Base-by-base conservation (phyloP, 1,284 basidiomycete genomes). In the Puccinia novopanici region DNA sequence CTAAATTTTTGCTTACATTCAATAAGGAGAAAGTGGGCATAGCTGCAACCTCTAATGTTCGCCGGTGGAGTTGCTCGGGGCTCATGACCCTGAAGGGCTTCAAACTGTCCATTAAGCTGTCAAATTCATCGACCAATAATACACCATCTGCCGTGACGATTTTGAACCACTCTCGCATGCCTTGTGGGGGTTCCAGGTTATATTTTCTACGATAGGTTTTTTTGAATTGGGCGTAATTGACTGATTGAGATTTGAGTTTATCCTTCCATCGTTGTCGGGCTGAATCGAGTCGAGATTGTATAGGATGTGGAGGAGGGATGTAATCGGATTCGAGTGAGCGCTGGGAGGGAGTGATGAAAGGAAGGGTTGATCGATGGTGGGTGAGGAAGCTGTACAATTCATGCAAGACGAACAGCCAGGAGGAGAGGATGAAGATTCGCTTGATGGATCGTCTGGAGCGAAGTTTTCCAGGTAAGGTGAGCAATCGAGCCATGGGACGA, bases 11-110 rank as follows among this genome's bases (percentile, higher is more conserved):
- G 30, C 52, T 52, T 48, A 80, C 77, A 55, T 80, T 80, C n/a
- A 80, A 37, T 22, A 80, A 50, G 22, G 77, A 80, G 24, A 80
- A 80, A 13, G 77, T 80, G n/a, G 77, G 77, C 77, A 80, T 72
- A 13, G 68, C 55, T 17, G 77, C 34, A 50, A 80, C 55, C 40
- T 80, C 77, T 34, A 80, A 24, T 12, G 77, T 80, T 48, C 77
- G 34, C 50, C 70, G 54, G 27, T 52, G 48, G n/a, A 80, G 67
- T 80, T 80, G 70, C 27, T 72, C 68, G 6, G 77, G 67, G 54
- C 52, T 55, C 77, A 80, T 80, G 30, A 70, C 34, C 34, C 77
- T 71, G n/a, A 80, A 80, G 40, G 77, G 70, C 63, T 73, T 65
- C 57, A 80, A 42, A 37, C 77, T 80, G 22, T 19, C 27, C 77